Evolutionary conservation across 805 yeast genomes (phyloP).

Genomic region (Saccharomycopsis oosterbeekiorum): DNA sequence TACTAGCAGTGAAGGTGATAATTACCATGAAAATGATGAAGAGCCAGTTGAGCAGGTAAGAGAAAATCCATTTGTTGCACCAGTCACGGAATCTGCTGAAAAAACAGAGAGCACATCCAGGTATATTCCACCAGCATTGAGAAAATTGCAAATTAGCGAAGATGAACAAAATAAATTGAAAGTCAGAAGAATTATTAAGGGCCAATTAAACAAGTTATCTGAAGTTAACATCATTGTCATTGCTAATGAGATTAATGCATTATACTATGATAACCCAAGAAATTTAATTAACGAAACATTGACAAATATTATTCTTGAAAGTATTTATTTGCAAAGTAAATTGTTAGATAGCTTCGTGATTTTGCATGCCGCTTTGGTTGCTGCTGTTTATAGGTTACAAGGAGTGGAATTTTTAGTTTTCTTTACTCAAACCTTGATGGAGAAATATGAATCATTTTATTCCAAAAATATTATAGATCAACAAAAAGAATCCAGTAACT

Average conservation of each 20-base stretch:
- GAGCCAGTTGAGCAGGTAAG: slow-evolving; percentile 24
- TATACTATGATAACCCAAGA: slow-evolving; percentile 62
- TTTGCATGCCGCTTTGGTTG: slow-evolving; percentile 67
- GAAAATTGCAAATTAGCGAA: slow-evolving; percentile 37
- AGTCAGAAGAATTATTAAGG: slow-evolving; percentile 59
- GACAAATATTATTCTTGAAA: slow-evolving; percentile 52
- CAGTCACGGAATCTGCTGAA: slow-evolving; percentile 25
- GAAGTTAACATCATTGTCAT: slow-evolving; percentile 73
- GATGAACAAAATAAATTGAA: slow-evolving; percentile 36
- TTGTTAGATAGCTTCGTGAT: slow-evolving; percentile 71
- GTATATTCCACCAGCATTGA: slow-evolving; percentile 82
- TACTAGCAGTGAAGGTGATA: slow-evolving; percentile 20
- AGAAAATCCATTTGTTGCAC: slow-evolving; percentile 75
- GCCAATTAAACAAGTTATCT: slow-evolving; percentile 79
- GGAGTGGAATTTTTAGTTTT: slow-evolving; percentile 89
- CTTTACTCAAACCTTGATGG: slow-evolving; percentile 73
- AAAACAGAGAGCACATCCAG: slow-evolving; percentile 24
- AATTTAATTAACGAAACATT: slow-evolving; percentile 68
- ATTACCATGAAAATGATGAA: slow-evolving; percentile 21
- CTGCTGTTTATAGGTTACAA: slow-evolving; percentile 63
- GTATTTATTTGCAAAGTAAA: slow-evolving; percentile 49
- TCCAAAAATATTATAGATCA: slow-evolving; percentile 27
- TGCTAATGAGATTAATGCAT: slow-evolving; percentile 52
- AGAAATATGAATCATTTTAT: slow-evolving; percentile 42
- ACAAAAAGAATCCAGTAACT: slow-evolving; percentile 46